phyloP scores from a whole-genome alignment of 768 basidiomycete genomes.

The Scleroderma citrinum region DNA sequence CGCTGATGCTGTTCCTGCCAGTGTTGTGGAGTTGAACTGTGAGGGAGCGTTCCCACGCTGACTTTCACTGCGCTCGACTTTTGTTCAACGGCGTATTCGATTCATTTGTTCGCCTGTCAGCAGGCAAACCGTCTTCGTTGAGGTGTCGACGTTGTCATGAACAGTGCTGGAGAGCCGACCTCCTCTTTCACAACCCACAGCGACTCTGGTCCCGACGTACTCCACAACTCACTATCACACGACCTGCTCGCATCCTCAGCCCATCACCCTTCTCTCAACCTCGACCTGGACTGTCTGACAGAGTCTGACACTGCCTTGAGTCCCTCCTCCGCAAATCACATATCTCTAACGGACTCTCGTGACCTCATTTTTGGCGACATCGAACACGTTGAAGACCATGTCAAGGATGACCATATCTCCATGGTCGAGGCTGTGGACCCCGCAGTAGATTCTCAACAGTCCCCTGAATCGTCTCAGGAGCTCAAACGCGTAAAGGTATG shows the following conservation, averaged over 20 bases:
- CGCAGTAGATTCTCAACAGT: constrained; percentile 48
- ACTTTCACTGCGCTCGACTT: background rate
- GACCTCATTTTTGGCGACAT: constrained; percentile 29
- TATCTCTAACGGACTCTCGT: constrained; percentile 24
- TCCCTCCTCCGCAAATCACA: constrained; percentile 19
- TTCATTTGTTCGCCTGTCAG: background rate
- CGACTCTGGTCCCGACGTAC: constrained; percentile 27
- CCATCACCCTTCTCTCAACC: constrained; percentile 26
- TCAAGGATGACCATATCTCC: constrained; percentile 28
- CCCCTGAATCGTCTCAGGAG: constrained; percentile 62
- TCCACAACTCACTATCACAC: constrained; percentile 29
- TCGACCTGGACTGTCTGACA: constrained; percentile 24
- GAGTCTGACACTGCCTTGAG: constrained; percentile 23
- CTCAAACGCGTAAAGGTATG: constrained; percentile 82
- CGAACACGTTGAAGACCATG: constrained; percentile 28
- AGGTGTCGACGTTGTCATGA: constrained; percentile 32
- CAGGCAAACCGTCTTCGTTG: constrained; percentile 2
- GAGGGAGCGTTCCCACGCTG: background rate
- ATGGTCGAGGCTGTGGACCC: constrained; percentile 33
- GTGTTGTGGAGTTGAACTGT: background rate
- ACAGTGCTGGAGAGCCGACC: constrained; percentile 34
- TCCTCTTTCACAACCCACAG: constrained; percentile 25
- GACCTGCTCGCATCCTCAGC: constrained; percentile 22
- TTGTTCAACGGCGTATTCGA: background rate
- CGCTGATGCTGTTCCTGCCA: background rate